Evolutionary conservation across 2,329 filamentous ascomycete genomes (phyloP), one percentile per base, ranked within the genome.

Genomic region (Aspergillus latus): DNA sequence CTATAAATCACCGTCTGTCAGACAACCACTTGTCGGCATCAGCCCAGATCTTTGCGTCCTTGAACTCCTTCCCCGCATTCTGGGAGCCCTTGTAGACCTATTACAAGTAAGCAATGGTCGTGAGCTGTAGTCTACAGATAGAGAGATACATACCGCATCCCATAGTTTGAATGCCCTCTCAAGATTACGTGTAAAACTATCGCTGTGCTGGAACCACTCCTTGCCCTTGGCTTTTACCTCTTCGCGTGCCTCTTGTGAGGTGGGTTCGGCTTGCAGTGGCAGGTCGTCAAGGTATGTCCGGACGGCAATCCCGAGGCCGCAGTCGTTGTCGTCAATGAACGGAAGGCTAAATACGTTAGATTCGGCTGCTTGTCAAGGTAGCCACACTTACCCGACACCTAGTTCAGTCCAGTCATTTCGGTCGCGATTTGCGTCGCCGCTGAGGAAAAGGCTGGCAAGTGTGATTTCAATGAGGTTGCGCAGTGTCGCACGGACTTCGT

Each of bases 401-500:
- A 97, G 80, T 46, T 88, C 82, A 53, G 85, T 76, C 71, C 85
- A 83, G 68, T 90, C 87, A 10, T 83, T 78, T 54, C 86, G 81
- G 56, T 88, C 83, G 39, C 92, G 84, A 56, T 89, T 82, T 16
- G 87, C 89, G 66, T 95, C 90, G 5, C 87, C 90, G 64, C 87
- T 87, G 66, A 97, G 80, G 64, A 97, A 87, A 78, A 96, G 84
- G 30, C 88, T 88, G 5, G 87, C 87, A 16, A 92, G 80, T 60
- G 93, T 84, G 42, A 91, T 88, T 74, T 99, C 94, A 11, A 94
- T 78, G 36, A 97, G 76, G 70, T 96, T 92, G 47, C 94, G 85
- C 61, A 96, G 81, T 34, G 87, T 85, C 61, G 88, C 85, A 39
- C 92, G 88, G 26, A 97, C 87, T 40, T 89, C 85, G 2, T 88